Conservation (phyloP, 192 early-diverging fungal genomes). For the Mortierella alpina region DNA sequence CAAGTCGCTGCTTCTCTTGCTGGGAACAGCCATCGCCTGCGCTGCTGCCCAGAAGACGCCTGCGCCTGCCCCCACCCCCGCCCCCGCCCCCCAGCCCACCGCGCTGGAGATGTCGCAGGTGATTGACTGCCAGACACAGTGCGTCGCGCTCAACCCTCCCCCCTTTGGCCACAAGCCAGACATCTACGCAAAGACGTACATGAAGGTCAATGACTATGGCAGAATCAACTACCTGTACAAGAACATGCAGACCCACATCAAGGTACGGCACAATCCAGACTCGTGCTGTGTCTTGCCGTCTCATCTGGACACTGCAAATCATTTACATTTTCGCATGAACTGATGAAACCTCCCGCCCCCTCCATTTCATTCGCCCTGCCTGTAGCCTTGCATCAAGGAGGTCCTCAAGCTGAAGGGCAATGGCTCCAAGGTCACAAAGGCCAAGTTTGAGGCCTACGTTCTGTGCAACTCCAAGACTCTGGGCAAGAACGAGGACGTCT, state of each 20-base stretch:
- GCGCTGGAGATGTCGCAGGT: conserved; percentile 30
- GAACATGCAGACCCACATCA: conserved; percentile 26
- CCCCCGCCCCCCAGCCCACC: neutral
- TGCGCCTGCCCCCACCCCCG: neutral
- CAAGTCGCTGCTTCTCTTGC: conserved; percentile 24
- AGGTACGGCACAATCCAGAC: conserved; percentile 13
- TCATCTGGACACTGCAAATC: neutral
- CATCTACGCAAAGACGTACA: conserved; percentile 8
- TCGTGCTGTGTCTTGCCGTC: neutral
- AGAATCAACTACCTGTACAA: conserved; percentile 33
- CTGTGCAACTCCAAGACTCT: conserved; percentile 45
- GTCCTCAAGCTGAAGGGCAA: conserved; percentile 32
- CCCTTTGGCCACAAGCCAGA: conserved; percentile 27
- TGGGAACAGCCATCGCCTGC: conserved; percentile 26
- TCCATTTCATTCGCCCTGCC: neutral
- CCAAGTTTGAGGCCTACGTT: conserved; percentile 29
- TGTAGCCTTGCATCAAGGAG: conserved; percentile 22
- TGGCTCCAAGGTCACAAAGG: conserved; percentile 29
- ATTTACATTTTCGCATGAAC: conserved; percentile 2
- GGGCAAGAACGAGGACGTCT: conserved; percentile 34
- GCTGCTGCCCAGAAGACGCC: conserved; percentile 32
- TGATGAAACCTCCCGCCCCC: conserved; percentile 11
- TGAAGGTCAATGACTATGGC: conserved; percentile 29
- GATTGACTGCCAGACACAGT: conserved; percentile 41
- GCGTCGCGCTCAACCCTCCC: conserved; percentile 14